A percentile compares a stretch with the other conserved stretches of the same genome.
These are phyloP conservation scores for Lasiosphaeris hirsuta DNA, from an alignment of 495 filamentous ascomycete species.

Conservation along the genomic window DNA sequence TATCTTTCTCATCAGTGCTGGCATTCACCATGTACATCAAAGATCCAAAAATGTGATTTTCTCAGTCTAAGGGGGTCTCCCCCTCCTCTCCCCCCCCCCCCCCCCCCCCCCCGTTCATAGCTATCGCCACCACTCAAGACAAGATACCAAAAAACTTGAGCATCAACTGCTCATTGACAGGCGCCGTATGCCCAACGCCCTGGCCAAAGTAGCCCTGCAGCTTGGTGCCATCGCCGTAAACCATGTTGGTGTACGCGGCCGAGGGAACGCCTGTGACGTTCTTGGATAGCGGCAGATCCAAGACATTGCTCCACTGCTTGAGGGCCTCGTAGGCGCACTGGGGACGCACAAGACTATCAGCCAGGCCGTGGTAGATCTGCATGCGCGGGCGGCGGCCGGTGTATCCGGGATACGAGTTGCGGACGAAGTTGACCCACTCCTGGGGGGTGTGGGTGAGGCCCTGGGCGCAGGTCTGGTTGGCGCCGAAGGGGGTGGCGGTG, in stretches of 20 bases:
- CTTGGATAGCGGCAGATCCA: slow-evolving; percentile 15
- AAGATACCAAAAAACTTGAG: slow-evolving; percentile 32
- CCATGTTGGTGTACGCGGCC: slow-evolving; percentile 33
- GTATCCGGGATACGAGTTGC: slow-evolving; percentile 52
- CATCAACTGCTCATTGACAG: slow-evolving; percentile 29
- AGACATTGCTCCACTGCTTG: slow-evolving; percentile 41
- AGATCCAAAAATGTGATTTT: no score
- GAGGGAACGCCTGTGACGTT: slow-evolving; percentile 31
- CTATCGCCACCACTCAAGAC: no score
- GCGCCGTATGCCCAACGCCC: slow-evolving; percentile 44
- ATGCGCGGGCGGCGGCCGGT: slow-evolving; percentile 49
- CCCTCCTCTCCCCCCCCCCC: no score
- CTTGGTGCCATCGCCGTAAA: slow-evolving; percentile 39
- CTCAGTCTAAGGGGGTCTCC: no score
- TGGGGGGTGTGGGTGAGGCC: slow-evolving; percentile 46
- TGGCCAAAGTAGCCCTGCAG: slow-evolving; percentile 38
- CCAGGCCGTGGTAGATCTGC: slow-evolving; percentile 55
- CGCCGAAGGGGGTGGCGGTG: slow-evolving; percentile 33
- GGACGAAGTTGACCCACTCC: slow-evolving; percentile 47
- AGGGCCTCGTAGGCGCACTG: slow-evolving; percentile 51
- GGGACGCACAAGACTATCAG: slow-evolving; percentile 46
- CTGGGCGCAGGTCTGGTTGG: slow-evolving; percentile 51
- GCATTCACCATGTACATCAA: no score
- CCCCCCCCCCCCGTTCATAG: no score
- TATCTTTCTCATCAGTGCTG: no score